A percentile compares a stretch with the other conserved stretches of the same genome.
Conservation (phyloP, 1,284 basidiomycete species). For the Boletus coffeatus region DNA sequence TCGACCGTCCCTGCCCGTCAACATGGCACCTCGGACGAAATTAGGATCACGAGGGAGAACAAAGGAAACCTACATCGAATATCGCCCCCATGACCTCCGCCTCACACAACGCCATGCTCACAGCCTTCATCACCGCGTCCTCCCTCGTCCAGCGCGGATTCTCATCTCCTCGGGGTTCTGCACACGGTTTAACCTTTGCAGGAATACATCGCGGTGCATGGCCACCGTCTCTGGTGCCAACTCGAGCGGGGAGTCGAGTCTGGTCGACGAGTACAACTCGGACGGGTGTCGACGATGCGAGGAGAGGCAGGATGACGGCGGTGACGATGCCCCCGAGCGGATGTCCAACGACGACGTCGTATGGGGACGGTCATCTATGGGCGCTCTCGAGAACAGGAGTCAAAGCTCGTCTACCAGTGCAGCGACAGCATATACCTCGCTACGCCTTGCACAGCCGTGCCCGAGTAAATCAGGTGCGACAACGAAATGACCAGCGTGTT, state of each 20-base stretch:
- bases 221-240: not conserved
- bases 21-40: too few species aligned
- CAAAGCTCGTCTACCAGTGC: slow-evolving; percentile 13
- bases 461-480: slow-evolving; percentile 19
- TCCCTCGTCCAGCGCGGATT: not conserved
- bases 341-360: slow-evolving; percentile 15
- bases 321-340: slow-evolving; percentile 20
- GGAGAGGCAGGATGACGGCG: slow-evolving; percentile 3
- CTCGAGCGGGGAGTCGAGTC: slow-evolving; percentile 9
- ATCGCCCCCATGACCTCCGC: not conserved
- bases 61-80: slow-evolving; percentile 5
- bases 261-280: slow-evolving; percentile 17
- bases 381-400: slow-evolving; percentile 2
- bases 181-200: not conserved
- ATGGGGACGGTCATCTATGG: not conserved
- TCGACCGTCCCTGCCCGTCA: too few species aligned
- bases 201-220: not conserved
- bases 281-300: slow-evolving; percentile 6
- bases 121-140: not conserved
- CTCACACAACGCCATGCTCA: not conserved
- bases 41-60: not conserved
- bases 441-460: slow-evolving; percentile 15
- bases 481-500: slow-evolving; percentile 15
- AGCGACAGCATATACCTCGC: slow-evolving; percentile 11
- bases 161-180: not conserved